A percentile compares a stretch with the other conserved stretches of the same genome.
These are phyloP conservation scores for Xanthoconium purpureum DNA, from an alignment of 768 basidiomycete species.

Conservation along the genomic window DNA sequence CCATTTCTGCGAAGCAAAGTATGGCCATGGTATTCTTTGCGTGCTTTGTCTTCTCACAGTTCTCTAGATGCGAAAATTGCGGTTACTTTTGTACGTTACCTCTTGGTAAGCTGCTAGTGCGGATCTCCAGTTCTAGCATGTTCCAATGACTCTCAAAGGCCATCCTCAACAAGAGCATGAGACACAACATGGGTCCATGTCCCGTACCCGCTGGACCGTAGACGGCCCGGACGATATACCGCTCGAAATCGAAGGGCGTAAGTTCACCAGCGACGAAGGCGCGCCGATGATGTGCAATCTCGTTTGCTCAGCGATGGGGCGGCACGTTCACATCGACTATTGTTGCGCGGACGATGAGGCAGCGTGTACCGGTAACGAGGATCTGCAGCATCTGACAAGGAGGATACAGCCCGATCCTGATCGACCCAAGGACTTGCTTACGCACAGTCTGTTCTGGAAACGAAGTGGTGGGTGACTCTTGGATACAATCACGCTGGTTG, in stretches of 20 bases:
- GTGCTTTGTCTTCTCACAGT: background rate
- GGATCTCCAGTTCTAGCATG: accelerated
- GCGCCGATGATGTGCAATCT: conserved; percentile 65
- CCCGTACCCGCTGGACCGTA: conserved; percentile 52
- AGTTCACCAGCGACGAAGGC: conserved; percentile 52
- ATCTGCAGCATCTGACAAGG: conserved; percentile 45
- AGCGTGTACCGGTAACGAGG: conserved; percentile 39
- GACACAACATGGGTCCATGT: conserved; percentile 64
- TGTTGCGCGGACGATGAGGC: conserved; percentile 42
- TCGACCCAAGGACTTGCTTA: conserved; percentile 50
- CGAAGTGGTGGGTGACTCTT: conserved; percentile 43
- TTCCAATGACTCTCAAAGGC: conserved; percentile 32
- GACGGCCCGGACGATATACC: conserved; percentile 49
- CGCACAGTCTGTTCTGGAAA: conserved; percentile 55
- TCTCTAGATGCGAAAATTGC: conserved; percentile 48
- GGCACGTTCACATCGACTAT: conserved; percentile 57
- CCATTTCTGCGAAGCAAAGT: conserved; percentile 55
- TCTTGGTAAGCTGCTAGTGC: conserved; percentile 36
- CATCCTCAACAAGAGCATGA: conserved; percentile 61
- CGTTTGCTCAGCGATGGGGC: conserved; percentile 51
- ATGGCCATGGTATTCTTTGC: background rate
- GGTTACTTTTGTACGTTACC: conserved; percentile 59
- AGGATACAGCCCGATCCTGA: conserved; percentile 46
- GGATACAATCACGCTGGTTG: background rate
- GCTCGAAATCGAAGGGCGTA: conserved; percentile 53